A percentile compares a stretch with the other conserved stretches of the same genome.
Evolutionary conservation across 371 early-diverging fungal genomes (phyloP).

Genomic region (Amoeboaphelidium protococcarum): DNA sequence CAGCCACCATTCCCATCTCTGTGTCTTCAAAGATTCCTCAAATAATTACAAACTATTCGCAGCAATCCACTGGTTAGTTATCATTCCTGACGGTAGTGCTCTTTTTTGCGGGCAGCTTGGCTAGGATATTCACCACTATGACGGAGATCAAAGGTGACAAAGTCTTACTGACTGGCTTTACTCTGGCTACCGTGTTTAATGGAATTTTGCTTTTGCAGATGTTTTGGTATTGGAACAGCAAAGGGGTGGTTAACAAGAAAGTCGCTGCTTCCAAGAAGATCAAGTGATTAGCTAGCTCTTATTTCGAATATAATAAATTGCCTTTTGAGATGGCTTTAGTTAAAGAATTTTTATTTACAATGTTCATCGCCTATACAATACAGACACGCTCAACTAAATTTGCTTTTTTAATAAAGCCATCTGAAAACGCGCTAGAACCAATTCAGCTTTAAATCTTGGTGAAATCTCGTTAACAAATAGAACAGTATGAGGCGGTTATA

Average conservation of each 20-base stretch:
- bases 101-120: constrained; percentile 52
- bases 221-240: constrained; percentile 42
- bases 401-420: no score
- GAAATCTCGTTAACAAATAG: no score
- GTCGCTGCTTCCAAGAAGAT: no score
- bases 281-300: no score
- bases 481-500: no score
- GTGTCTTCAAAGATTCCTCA: constrained; percentile 61
- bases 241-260: constrained; percentile 3
- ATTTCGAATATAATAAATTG: no score
- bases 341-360: no score
- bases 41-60: constrained; percentile 40
- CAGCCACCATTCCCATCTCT: constrained; percentile 47
- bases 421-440: no score
- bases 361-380: no score
- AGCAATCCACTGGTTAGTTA: constrained; percentile 62
- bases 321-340: no score
- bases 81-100: constrained; percentile 60
- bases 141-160: constrained; percentile 56
- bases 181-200: constrained; percentile 24
- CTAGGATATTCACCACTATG: constrained; percentile 69
- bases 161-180: constrained; percentile 34
- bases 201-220: constrained; percentile 42
- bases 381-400: no score
- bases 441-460: no score